Conservation (phyloP, 2,329 filamentous ascomycete genomes). For the Claviceps monticola region DNA sequence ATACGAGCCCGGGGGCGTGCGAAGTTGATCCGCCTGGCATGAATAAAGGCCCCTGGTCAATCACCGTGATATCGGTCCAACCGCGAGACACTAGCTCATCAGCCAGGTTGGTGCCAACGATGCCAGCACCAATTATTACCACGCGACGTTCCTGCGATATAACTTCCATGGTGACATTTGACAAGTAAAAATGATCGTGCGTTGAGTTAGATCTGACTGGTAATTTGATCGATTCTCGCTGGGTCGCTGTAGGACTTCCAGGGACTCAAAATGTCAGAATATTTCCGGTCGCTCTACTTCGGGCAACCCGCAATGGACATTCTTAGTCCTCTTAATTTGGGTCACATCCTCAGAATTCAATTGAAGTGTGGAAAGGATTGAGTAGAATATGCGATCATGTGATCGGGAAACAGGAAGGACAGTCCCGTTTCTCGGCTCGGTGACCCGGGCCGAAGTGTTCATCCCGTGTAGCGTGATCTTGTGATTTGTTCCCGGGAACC, state of each 20-base stretch:
- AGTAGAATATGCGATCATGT: background rate
- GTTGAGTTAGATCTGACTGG: too few relatives aligned
- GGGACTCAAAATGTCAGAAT: too few relatives aligned
- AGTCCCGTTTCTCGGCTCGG: background rate
- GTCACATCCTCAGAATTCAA: background rate
- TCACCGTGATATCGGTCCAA: constrained; percentile 49
- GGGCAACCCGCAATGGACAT: too few relatives aligned
- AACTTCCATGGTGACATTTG: constrained; percentile 13
- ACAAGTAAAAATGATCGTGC: too few relatives aligned
- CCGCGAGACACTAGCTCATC: constrained; percentile 49
- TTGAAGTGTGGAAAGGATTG: background rate
- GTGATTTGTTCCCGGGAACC: too few relatives aligned
- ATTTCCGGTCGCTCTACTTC: too few relatives aligned
- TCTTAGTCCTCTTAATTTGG: too few relatives aligned
- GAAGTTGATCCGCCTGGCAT: constrained; percentile 54
- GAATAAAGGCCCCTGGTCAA: constrained; percentile 48
- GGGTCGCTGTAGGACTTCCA: too few relatives aligned
- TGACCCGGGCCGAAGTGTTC: background rate
- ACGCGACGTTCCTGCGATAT: constrained; percentile 25
- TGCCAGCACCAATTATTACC: constrained; percentile 49
- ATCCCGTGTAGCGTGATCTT: background rate
- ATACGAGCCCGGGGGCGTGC: constrained; percentile 50
- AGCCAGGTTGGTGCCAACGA: constrained; percentile 49
- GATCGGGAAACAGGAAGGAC: background rate
- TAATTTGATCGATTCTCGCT: too few relatives aligned